phyloP scores from a whole-genome alignment of 148 eudicot genomes.

The Dianthus caryophyllus region DNA sequence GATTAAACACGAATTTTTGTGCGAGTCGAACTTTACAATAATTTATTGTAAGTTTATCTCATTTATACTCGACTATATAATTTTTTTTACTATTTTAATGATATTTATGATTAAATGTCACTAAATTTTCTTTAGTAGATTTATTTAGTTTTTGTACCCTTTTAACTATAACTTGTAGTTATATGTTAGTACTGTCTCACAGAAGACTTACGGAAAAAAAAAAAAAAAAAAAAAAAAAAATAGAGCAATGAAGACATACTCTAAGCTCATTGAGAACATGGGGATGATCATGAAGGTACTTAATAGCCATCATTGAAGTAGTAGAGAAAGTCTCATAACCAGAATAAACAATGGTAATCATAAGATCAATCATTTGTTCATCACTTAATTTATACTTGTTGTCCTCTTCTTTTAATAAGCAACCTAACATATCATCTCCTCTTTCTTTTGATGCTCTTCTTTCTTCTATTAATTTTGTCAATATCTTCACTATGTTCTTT shows the following conservation, averaged over 20 bases:
- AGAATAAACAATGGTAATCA: constrained; percentile 86
- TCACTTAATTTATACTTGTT: constrained; percentile 57
- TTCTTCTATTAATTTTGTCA: constrained; percentile 51
- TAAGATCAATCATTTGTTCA: constrained; percentile 88
- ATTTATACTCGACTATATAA: no score
- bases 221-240: neutral
- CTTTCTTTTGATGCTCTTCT: constrained; percentile 48
- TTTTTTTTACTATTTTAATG: no score
- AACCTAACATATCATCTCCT: constrained; percentile 61
- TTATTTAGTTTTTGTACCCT: no score
- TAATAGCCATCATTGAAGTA: constrained; percentile 99
- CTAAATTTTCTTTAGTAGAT: no score
- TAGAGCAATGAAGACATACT: constrained; percentile 35
- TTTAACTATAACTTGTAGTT: no score
- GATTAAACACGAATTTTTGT: no score
- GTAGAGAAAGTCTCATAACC: constrained; percentile 98
- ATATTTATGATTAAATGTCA: no score
- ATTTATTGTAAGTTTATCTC: no score
- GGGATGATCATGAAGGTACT: constrained; percentile 98
- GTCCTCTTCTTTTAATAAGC: constrained; percentile 53
- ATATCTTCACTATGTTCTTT: constrained; percentile 54
- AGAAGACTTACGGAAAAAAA: no score
- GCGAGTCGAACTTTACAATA: no score
- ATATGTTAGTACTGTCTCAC: no score
- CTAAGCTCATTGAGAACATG: constrained; percentile 72